phyloP scores from a whole-genome alignment of 2,329 filamentous ascomycete species.

The Davidsoniella virescens region DNA sequence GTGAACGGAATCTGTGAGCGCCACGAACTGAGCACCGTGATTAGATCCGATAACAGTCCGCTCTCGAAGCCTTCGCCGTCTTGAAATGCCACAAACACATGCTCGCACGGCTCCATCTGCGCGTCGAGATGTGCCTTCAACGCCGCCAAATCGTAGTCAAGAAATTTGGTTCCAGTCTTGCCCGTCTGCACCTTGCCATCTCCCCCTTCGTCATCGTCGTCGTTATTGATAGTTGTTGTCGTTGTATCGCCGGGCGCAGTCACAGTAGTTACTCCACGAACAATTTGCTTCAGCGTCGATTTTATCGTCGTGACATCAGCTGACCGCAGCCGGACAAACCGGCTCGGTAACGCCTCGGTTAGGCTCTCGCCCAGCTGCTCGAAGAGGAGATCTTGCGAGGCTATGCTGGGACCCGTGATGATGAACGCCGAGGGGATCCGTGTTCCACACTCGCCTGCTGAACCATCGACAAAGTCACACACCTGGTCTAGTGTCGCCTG shows the following conservation, averaged over 20 bases:
- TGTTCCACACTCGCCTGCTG: not conserved
- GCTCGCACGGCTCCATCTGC: slow-evolving; percentile 26
- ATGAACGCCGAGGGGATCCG: slow-evolving; percentile 52
- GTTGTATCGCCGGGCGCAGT: slow-evolving; percentile 19
- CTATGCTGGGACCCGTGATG: slow-evolving; percentile 62
- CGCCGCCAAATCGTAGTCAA: slow-evolving; percentile 66
- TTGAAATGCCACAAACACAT: slow-evolving; percentile 58
- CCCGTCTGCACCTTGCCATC: slow-evolving; percentile 19
- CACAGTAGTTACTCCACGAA: slow-evolving; percentile 42
- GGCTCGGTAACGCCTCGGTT: slow-evolving; percentile 29
- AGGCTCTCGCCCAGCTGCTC: slow-evolving; percentile 47
- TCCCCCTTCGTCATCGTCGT: slow-evolving; percentile 4
- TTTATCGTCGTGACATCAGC: slow-evolving; percentile 61
- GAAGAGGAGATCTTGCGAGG: slow-evolving; percentile 59
- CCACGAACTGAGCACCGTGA: slow-evolving; percentile 52
- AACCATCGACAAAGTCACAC: slow-evolving; percentile 32
- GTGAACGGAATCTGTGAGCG: slow-evolving; percentile 61
- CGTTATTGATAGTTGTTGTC: slow-evolving; percentile 19
- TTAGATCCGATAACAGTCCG: slow-evolving; percentile 51
- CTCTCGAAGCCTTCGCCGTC: slow-evolving; percentile 73
- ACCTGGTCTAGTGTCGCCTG: slow-evolving; percentile 43
- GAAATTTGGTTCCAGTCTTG: slow-evolving; percentile 28
- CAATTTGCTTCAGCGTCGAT: slow-evolving; percentile 52
- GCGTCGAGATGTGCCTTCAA: slow-evolving; percentile 43
- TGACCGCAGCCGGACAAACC: slow-evolving; percentile 51